Evolutionary conservation across 805 yeast species (phyloP), one percentile per base, ranked within the genome.

Genomic region (Kodamaea hsintzibuensis): DNA sequence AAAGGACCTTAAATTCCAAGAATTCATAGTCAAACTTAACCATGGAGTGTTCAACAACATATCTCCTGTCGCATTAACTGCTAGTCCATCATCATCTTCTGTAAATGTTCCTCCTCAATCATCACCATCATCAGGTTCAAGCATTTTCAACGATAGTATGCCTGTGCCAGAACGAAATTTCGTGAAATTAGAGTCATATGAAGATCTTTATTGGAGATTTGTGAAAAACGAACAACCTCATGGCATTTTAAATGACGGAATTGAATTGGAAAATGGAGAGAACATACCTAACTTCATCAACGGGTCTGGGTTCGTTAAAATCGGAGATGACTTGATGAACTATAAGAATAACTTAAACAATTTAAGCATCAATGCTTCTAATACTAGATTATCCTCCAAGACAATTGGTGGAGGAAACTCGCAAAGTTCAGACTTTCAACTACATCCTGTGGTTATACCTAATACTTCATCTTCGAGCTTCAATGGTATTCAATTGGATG

Each of bases 1-100:
- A 49, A 82, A 82, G 55, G 83, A 84, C 53, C 63, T 73, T 54
- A 71, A 71, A 62, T 72, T 79, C 67, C 71, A 71, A 64, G 70
- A 71, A 54, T 64, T 59, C 42, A 55, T 70, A 3, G 55, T 70
- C 2, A 62, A 59, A 42, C 60, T 50, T 42, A 22, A 54, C 33
- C n/a, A 37, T n/a, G 30, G 18, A 1, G 39, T 19, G 3, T 56
- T 55, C 47, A 53, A 55, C 47, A 57, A 42, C n/a, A 40, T 47
- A 3, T 18, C 57, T 2, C 30, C 48, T 2, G 42, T 43, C 43
- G n/a, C 43, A 8, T 25, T 37, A 17, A 8, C 38, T 2, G 18
- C 18, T 6, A 22, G 37, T 19, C 27, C 17, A n/a, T 17, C 47
- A 10, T 43, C 47, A 2, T 3, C 47, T 14, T 12, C 17, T 12